Evolutionary conservation across 257 asterid genomes (phyloP).

Genomic region (Solanum pennellii): DNA sequence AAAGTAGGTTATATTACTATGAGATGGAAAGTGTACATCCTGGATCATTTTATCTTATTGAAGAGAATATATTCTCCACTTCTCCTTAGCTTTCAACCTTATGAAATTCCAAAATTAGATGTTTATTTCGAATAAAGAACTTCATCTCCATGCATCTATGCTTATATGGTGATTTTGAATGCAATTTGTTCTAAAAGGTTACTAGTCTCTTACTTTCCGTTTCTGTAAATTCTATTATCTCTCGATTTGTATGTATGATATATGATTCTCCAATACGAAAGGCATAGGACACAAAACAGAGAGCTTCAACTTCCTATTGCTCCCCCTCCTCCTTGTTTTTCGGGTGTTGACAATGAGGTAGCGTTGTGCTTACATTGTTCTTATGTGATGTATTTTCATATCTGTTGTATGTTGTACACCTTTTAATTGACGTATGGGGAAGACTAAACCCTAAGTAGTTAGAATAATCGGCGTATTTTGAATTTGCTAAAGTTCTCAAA

Average conservation of each 20-base stretch:
- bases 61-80: not conserved
- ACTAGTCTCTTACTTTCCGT: not conserved
- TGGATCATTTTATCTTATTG: too few species aligned
- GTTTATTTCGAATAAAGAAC: not conserved
- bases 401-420: too few species aligned
- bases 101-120: not conserved
- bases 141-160: not conserved
- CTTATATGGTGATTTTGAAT: not conserved
- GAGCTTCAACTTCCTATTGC: constrained; percentile 61
- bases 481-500: not conserved
- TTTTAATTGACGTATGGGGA: not conserved
- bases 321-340: constrained; percentile 12
- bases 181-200: not conserved
- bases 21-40: too few species aligned
- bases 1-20: too few species aligned
- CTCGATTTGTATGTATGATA: constrained; percentile 5
- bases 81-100: not conserved
- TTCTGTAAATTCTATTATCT: not conserved
- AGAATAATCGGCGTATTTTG: not conserved
- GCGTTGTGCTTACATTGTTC: not conserved
- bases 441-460: not conserved
- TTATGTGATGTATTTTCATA: not conserved
- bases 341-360: constrained; percentile 57
- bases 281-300: constrained; percentile 51
- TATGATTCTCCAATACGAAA: constrained; percentile 78